phyloP scores from a whole-genome alignment of 352 stramenopile genomes.

The Globisporangium irregulare region DNA sequence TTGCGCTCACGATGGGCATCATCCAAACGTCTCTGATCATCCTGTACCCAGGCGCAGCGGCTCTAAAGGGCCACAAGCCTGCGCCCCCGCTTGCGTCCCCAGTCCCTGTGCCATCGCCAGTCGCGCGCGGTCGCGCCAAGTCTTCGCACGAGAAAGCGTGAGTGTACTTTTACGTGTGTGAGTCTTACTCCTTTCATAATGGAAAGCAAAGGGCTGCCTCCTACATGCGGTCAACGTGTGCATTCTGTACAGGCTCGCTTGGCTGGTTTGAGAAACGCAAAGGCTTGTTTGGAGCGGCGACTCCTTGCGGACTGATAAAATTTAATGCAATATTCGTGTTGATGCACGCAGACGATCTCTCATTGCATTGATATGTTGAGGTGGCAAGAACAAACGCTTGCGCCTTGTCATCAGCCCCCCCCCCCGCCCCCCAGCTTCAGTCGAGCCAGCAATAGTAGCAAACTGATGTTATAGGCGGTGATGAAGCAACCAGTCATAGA shows the following conservation, averaged over 20 bases:
- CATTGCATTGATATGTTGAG: background rate
- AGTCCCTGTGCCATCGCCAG: background rate
- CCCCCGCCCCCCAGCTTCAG: background rate
- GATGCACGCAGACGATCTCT: background rate
- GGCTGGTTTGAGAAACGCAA: background rate
- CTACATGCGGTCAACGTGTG: background rate
- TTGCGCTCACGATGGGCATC: slow-evolving; percentile 62
- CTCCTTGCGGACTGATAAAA: background rate
- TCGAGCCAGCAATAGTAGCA: background rate
- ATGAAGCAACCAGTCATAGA: background rate
- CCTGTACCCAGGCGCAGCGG: slow-evolving; percentile 33
- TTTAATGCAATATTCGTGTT: background rate
- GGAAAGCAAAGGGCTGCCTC: background rate
- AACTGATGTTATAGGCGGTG: background rate
- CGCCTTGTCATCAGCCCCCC: background rate
- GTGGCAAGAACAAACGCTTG: background rate
- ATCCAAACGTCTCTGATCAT: slow-evolving; percentile 72
- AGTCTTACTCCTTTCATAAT: no score
- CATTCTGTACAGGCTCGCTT: background rate
- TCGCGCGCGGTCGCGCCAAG: slow-evolving; percentile 6
- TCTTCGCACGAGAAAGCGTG: slow-evolving; percentile 25
- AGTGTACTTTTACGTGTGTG: background rate
- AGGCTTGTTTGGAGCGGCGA: background rate
- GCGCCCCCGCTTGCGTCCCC: background rate
- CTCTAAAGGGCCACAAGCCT: background rate